Conservation (phyloP, 805 yeast genomes). For the Kazachstania africana region DNA sequence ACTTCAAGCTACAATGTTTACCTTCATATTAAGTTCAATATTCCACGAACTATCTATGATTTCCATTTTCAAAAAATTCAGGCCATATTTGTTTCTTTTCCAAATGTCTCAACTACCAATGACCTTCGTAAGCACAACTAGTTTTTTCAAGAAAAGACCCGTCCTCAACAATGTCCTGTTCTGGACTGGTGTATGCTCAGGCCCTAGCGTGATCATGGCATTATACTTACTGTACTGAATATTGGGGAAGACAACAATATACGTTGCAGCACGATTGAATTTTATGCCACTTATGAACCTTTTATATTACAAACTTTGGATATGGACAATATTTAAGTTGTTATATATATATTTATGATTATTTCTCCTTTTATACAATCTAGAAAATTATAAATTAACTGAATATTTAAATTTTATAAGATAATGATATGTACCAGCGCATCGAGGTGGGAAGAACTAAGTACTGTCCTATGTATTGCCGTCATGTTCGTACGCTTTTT, state of each 20-base stretch:
- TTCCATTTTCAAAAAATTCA: constrained; percentile 62
- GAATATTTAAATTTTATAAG: no score
- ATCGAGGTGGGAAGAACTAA: no score
- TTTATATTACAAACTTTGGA: background rate
- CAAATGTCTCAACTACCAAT: constrained; percentile 88
- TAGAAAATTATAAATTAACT: no score
- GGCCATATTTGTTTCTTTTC: constrained; percentile 68
- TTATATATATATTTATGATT: no score
- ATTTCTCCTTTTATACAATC: no score
- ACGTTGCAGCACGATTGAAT: background rate
- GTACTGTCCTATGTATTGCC: no score
- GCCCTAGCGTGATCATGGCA: constrained; percentile 83
- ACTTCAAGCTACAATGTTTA: constrained; percentile 57
- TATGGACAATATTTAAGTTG: no score
- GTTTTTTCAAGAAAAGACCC: constrained; percentile 41
- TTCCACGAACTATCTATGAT: constrained; percentile 92
- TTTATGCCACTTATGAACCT: background rate
- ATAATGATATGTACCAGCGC: no score
- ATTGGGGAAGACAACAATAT: no score
- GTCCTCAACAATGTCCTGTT: constrained; percentile 70
- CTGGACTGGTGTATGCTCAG: constrained; percentile 85
- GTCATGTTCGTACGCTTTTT: no score
- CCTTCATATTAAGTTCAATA: constrained; percentile 67
- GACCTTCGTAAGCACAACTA: constrained; percentile 49
- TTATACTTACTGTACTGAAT: constrained; percentile 67